Percentiles rank a stretch among this genome's conserved stretches.
phyloP scores from a whole-genome alignment of 371 early-diverging fungal genomes.

The Mortierella polycephala region DNA sequence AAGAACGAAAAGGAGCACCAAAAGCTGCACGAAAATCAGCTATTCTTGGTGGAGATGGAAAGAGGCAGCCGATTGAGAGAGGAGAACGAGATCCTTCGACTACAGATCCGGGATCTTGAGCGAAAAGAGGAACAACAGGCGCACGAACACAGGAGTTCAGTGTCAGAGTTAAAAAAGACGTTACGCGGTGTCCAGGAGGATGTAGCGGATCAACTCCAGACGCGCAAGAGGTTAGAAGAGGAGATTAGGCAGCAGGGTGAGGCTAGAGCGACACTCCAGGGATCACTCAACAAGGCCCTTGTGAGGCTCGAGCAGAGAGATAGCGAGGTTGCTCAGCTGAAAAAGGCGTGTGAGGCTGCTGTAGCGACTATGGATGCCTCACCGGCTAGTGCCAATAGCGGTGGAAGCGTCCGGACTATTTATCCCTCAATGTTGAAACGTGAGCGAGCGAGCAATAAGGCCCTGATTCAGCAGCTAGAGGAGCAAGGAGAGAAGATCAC shows the following conservation, averaged over 20 bases:
- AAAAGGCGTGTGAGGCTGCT: slow-evolving; percentile 45
- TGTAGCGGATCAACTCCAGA: slow-evolving; percentile 37
- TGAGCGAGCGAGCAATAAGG: slow-evolving; percentile 53
- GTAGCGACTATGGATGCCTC: slow-evolving; percentile 46
- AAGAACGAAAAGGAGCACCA: slow-evolving; percentile 46
- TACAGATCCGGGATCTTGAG: slow-evolving; percentile 49
- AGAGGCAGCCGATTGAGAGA: slow-evolving; percentile 41
- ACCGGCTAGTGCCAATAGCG: slow-evolving; percentile 18
- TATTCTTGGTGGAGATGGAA: slow-evolving; percentile 50
- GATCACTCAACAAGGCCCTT: slow-evolving; percentile 15
- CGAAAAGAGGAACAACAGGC: slow-evolving; percentile 30
- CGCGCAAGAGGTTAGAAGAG: slow-evolving; percentile 38
- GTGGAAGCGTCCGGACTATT: slow-evolving; percentile 43
- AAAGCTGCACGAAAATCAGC: slow-evolving; percentile 35
- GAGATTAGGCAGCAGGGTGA: slow-evolving; percentile 25
- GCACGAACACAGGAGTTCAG: slow-evolving; percentile 21
- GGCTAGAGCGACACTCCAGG: slow-evolving; percentile 15
- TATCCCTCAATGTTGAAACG: slow-evolving; percentile 54
- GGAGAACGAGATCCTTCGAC: slow-evolving; percentile 39
- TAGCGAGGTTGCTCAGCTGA: slow-evolving; percentile 36
- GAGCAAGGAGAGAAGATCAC: slow-evolving; percentile 55
- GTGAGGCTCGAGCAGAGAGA: slow-evolving; percentile 39
- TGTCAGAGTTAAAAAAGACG: slow-evolving; percentile 45
- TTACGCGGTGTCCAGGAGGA: slow-evolving; percentile 41
- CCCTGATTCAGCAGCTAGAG: slow-evolving; percentile 46